Conservation (phyloP, 257 asterid genomes). For the Primulina tabacum region DNA sequence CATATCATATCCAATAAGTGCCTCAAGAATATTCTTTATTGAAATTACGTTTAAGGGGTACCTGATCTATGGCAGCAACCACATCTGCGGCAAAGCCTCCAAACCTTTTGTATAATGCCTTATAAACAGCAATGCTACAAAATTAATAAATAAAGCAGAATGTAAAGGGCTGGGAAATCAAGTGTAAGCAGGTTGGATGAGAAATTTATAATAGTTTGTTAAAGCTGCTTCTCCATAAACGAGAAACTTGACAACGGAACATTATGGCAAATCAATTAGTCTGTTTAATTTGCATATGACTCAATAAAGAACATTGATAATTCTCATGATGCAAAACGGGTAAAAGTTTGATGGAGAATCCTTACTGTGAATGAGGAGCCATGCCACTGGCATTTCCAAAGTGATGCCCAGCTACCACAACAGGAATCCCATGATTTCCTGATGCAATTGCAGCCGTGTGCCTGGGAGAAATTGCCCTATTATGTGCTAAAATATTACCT, state of each 20-base stretch:
- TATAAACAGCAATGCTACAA: slow-evolving; percentile 82
- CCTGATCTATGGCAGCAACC: slow-evolving; percentile 99
- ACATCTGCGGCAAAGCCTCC: slow-evolving; percentile 99
- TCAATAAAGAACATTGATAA: neutral
- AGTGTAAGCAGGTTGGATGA: neutral
- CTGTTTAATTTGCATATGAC: neutral
- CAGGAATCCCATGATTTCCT: slow-evolving; percentile 92
- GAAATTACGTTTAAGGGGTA: slow-evolving; percentile 24
- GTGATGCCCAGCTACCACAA: slow-evolving; percentile 81
- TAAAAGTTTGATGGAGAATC: slow-evolving; percentile 11
- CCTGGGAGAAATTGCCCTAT: slow-evolving; percentile 36
- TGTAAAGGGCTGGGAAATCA: neutral
- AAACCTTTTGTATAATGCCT: slow-evolving; percentile 96
- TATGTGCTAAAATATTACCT: neutral
- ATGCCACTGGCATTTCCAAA: slow-evolving; percentile 99
- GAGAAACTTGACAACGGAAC: neutral
- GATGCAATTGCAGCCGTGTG: slow-evolving; percentile 95
- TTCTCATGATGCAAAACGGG: neutral
- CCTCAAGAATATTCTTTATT: neutral
- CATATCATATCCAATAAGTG: no score
- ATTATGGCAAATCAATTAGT: neutral
- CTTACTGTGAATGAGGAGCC: slow-evolving; percentile 99
- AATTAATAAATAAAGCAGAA: neutral
- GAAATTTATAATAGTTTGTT: neutral
- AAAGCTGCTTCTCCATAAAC: neutral